Base-by-base conservation (phyloP, 148 eudicot species). In the Rhododendron mucronatum region DNA sequence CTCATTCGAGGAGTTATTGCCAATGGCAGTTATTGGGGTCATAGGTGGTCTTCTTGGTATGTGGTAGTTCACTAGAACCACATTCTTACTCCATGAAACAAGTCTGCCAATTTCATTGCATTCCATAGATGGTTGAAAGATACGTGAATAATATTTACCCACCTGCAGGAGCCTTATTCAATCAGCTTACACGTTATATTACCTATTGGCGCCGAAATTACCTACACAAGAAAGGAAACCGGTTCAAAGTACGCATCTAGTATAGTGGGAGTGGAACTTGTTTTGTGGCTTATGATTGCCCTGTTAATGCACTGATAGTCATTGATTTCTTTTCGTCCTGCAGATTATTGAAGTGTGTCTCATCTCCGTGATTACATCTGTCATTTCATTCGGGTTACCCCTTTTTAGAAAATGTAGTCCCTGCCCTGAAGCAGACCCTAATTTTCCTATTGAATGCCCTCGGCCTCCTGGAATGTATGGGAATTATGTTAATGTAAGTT, bases 11-110 rank as follows among this genome's bases (percentile, higher is more conserved):
- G 99, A 97, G 91, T 83, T 97, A 90, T 89, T 97, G 87, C 99
- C 99, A 74, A 97, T 97, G 99, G 98, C 99, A 81, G 87, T 97
- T 89, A 97, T 97, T 88, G 99, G 99, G 69, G 94, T 97, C 59
- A 92, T 95, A 76, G 99, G 99, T 30, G 99, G 99, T 86, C 98
- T 97, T 87, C 99, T 97, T 87, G 99, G 99, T 97, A 92, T 65
- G 96, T 88, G 55, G 39, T 78, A 82, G 18, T 85, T 85, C 80
- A 73, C 47, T 83, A 78, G 77, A 20, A 51, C 30, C 50, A 55
- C 33, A 35, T 88, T 84, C 80, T 79, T 84, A 33, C 45, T 75
- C 74, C 69, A 16, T 26, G 39, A 77, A 33, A 14, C 47, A 12
- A 59, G 23, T 35, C 5, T 76, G 51, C 69, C 41, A 13, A 53